Base-by-base conservation (phyloP, 148 eudicot species). In the Camellia sinensis region DNA sequence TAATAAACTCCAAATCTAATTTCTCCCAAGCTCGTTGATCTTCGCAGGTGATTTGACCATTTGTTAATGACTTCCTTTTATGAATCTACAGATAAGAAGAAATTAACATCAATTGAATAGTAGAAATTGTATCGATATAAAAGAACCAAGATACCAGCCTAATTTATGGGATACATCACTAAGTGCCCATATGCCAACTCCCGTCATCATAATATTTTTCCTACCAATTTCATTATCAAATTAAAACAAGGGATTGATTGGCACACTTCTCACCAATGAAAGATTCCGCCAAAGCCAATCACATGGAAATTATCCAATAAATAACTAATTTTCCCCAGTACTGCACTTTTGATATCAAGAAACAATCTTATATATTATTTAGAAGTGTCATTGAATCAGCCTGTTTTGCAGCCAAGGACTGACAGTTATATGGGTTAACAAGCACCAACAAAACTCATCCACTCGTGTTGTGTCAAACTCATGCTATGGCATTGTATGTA, bases 1-100 rank as follows among this genome's bases (percentile, higher is more conserved):
- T 89, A 54, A 84, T 81, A 14, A 90, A 82, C 71, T 88, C 89
- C 67, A 93, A 64, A 77, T 93, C 97, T 18, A 95, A 62, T 69
- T 74, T 89, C 79, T 92, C 94, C 86, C 96, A 85, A 57, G 91
- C 79, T 50, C 89, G 87, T 37, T 85, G 84, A 75, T 80, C 84
- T 65, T 82, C 85, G 70, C 71, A 73, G 52, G 80, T 71, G 4
- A 82, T 60, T 67, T 83, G 87, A 68, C 86, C 83, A 76, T 82
- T 82, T 19, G 78, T 37, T 14, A 88, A 83, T 70, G 87, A 80
- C 73, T 88, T 93, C 87, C 85, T 90, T 69, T 73, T 90, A 78
- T 83, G 88, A 74, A 87, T 80, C 97, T 93, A 86, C 43, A 74
- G 63, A 81, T 62, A 61, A 46, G 54, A 67, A 81, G 71, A 82